A percentile compares a stretch with the other conserved stretches of the same genome.
These are phyloP conservation scores for Phallus indusiatus DNA, from an alignment of 768 basidiomycete genomes.

Conservation along the genomic window DNA sequence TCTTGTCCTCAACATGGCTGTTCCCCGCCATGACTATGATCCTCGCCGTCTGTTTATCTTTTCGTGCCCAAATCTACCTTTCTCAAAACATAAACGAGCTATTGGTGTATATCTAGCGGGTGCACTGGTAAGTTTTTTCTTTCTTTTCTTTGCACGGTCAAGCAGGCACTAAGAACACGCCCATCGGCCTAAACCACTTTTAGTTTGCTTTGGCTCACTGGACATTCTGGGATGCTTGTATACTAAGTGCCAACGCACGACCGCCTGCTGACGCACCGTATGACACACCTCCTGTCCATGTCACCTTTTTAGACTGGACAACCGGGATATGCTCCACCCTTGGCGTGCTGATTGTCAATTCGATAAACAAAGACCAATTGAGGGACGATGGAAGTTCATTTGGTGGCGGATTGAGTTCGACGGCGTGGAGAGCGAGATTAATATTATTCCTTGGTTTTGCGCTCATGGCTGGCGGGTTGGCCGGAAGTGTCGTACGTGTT, in stretches of 20 bases:
- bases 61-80: slow-evolving; percentile 61
- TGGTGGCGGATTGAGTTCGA: slow-evolving; percentile 64
- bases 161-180: too few relatives aligned
- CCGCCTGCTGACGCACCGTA: slow-evolving; percentile 64
- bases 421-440: slow-evolving; percentile 86
- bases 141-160: not conserved
- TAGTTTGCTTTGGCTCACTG: slow-evolving; percentile 94
- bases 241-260: slow-evolving; percentile 80
- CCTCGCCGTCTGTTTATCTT: slow-evolving; percentile 82
- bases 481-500: slow-evolving; percentile 94
- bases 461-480: slow-evolving; percentile 93
- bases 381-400: slow-evolving; percentile 47
- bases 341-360: slow-evolving; percentile 85
- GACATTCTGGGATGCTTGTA: slow-evolving; percentile 88
- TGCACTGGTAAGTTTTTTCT: slow-evolving; percentile 58
- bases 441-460: slow-evolving; percentile 94
- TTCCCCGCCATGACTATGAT: slow-evolving; percentile 70
- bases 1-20: slow-evolving; percentile 38
- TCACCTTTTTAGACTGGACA: slow-evolving; percentile 95
- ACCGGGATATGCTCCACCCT: slow-evolving; percentile 88
- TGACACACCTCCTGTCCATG: slow-evolving; percentile 64
- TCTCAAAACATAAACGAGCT: slow-evolving; percentile 72
- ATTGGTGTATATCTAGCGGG: slow-evolving; percentile 89
- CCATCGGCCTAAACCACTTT: not conserved
- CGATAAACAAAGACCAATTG: slow-evolving; percentile 91